Evolutionary conservation across 495 filamentous ascomycete genomes (phyloP).

Genomic region (Entonaema liquescens): DNA sequence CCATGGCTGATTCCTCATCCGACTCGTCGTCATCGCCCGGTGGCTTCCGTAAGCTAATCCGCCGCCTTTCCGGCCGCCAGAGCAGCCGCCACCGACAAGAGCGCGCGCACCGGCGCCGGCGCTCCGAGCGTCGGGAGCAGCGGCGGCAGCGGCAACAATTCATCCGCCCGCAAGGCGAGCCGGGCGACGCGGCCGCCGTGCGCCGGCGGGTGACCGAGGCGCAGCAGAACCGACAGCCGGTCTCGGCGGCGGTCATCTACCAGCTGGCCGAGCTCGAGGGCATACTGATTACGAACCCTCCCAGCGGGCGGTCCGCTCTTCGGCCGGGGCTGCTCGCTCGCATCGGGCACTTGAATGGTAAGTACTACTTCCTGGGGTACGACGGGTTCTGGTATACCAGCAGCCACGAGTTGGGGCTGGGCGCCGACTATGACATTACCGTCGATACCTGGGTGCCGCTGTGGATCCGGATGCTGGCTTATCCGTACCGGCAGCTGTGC

Average conservation of each 20-base stretch:
- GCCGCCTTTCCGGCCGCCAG: too few species aligned
- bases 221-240: not conserved
- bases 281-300: conserved; percentile 6
- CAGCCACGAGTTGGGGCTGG: not conserved
- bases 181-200: not conserved
- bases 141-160: not conserved
- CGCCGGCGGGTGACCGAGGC: not conserved
- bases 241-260: not conserved
- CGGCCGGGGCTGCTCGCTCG: not conserved
- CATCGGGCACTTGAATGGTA: not conserved
- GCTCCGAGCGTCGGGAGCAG: not conserved
- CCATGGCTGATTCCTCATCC: not conserved
- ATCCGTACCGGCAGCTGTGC: conserved; percentile 29
- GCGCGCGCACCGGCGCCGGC: not conserved
- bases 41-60: too few species aligned
- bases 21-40: too few species aligned
- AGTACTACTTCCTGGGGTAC: conserved; percentile 22
- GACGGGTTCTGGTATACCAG: conserved; percentile 15
- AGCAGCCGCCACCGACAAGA: too few species aligned
- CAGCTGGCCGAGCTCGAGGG: conserved; percentile 17
- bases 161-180: not conserved
- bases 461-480: not conserved
- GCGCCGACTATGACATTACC: not conserved
- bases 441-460: conserved; percentile 17
- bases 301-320: not conserved